A percentile compares a stretch with the other conserved stretches of the same genome.
phyloP scores from a whole-genome alignment of 176 grass and related monocot genomes.

The Ananas comosus region DNA sequence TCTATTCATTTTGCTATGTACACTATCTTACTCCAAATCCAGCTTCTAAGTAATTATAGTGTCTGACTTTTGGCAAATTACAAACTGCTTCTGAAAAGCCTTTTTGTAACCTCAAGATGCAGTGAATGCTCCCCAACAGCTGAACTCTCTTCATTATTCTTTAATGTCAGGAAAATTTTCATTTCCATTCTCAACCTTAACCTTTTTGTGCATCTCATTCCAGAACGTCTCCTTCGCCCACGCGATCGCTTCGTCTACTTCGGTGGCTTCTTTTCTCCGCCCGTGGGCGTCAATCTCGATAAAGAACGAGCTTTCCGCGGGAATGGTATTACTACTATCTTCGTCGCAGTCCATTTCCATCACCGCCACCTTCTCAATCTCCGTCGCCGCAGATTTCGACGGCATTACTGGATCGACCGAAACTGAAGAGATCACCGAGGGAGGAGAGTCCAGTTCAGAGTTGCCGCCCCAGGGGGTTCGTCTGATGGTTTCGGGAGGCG shows the following conservation, averaged over 20 bases:
- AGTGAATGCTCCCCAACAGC: no score
- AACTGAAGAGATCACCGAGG: conserved; percentile 44
- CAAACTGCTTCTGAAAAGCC: no score
- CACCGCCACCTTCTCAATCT: conserved; percentile 33
- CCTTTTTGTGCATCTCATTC: conserved; percentile 24
- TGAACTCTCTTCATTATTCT: no score
- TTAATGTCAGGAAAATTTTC: background rate
- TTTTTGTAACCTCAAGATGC: no score
- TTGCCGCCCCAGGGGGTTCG: conserved; percentile 11
- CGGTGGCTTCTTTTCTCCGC: conserved; percentile 19
- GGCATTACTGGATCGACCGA: conserved; percentile 25
- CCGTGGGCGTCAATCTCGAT: conserved; percentile 2
- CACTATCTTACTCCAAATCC: background rate
- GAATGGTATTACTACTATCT: conserved; percentile 24
- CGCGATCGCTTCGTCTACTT: conserved; percentile 76
- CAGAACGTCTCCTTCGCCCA: conserved; percentile 86
- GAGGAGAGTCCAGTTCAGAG: conserved; percentile 39
- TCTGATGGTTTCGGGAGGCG: conserved; percentile 29
- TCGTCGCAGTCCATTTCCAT: conserved; percentile 19
- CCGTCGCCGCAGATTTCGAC: conserved; percentile 12
- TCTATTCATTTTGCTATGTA: background rate
- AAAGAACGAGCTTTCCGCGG: conserved; percentile 1
- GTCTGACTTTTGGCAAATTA: background rate
- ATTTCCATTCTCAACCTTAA: background rate
- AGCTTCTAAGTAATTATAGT: background rate